A percentile compares a stretch with the other conserved stretches of the same genome.
These are phyloP conservation scores for Termitomyces sp. DNA, from an alignment of 768 basidiomycete genomes.

Conservation along the genomic window DNA sequence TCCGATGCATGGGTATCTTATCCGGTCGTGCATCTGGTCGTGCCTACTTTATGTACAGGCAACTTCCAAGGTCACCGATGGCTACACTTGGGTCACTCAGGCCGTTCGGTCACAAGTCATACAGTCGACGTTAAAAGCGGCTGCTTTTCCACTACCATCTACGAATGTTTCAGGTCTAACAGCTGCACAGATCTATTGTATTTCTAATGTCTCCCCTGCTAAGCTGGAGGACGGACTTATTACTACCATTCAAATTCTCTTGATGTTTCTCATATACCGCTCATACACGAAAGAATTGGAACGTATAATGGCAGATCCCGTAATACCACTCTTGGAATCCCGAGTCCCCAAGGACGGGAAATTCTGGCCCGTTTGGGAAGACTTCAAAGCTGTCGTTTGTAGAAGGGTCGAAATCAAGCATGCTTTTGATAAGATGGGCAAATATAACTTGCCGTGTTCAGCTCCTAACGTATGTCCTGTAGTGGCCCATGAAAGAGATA, in stretches of 20 bases:
- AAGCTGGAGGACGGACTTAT: not conserved
- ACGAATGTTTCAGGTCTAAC: not conserved
- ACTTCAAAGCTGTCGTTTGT: not conserved
- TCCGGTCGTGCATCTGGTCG: not conserved
- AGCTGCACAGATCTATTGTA: not conserved
- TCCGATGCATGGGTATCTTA: not conserved
- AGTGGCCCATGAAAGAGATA: not conserved
- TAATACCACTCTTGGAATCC: not conserved
- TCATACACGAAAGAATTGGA: conserved; percentile 2
- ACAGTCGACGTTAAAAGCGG: conserved; percentile 1
- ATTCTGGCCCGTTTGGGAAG: not conserved
- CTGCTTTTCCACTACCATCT: not conserved
- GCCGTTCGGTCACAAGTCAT: conserved; percentile 3
- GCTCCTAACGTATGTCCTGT: not conserved
- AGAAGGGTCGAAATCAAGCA: not conserved
- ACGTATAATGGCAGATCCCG: not conserved
- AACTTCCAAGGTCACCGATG: not conserved
- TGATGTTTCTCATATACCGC: conserved; percentile 1
- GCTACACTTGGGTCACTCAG: conserved; percentile 7
- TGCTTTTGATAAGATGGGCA: conserved; percentile 3
- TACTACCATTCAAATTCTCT: not conserved
- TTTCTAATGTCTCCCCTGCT: not conserved
- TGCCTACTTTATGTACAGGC: not conserved
- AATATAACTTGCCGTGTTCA: conserved; percentile 1
- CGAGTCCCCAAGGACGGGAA: not conserved